phyloP scores from a whole-genome alignment of 768 basidiomycete species.

The Psilocybe subaeruginosa region DNA sequence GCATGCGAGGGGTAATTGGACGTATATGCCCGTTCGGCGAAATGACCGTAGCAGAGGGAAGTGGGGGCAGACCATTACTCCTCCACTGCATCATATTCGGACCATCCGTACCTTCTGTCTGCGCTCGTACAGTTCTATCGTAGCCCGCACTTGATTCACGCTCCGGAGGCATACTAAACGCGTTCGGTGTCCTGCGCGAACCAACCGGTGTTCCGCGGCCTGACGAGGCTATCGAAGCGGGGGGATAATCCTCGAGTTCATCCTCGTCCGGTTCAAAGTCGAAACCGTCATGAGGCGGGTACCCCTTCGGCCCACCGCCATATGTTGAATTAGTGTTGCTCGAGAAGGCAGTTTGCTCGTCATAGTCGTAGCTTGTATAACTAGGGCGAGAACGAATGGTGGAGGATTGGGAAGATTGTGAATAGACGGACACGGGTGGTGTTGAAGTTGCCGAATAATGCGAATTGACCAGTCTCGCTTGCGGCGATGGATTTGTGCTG shows the following conservation, averaged over 20 bases:
- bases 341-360: conserved; percentile 35
- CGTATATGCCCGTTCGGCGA: conserved; percentile 35
- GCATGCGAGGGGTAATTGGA: conserved; percentile 49
- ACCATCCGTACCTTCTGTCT: conserved; percentile 71
- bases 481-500: conserved; percentile 48
- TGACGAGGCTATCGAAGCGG: conserved; percentile 47
- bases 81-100: conserved; percentile 69
- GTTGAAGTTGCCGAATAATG: conserved; percentile 28
- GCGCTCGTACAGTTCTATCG: conserved; percentile 59
- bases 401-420: conserved; percentile 29
- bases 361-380: conserved; percentile 26
- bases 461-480: conserved; percentile 33
- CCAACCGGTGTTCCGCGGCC: conserved; percentile 79
- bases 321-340: conserved; percentile 30
- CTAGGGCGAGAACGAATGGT: conserved; percentile 31
- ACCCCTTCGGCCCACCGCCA: conserved; percentile 51
- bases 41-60: conserved; percentile 27
- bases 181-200: conserved; percentile 53
- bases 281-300: conserved; percentile 69
- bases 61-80: conserved; percentile 46
- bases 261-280: conserved; percentile 74
- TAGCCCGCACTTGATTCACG: conserved; percentile 50
- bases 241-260: conserved; percentile 77
- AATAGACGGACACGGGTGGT: conserved; percentile 33
- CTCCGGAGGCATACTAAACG: conserved; percentile 62